Base-by-base conservation (phyloP, 306 rosid species). In the Vigna reflexopilosa region DNA sequence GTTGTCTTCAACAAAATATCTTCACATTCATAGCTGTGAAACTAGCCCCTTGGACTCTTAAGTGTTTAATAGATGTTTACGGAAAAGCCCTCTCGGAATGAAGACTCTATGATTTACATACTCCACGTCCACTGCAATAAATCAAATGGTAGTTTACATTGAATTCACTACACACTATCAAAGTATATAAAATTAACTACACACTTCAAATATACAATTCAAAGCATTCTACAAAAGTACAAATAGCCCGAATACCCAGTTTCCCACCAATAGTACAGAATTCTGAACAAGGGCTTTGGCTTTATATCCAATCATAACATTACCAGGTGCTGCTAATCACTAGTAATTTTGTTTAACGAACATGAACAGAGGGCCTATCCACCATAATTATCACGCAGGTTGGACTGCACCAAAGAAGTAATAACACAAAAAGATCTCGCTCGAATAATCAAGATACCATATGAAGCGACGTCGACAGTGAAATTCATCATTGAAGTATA, bases 361-460 rank as follows among this genome's bases (percentile, higher is more conserved):
- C 59, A 44, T 4, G 50, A 24, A 50, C 51, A 50, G 4, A 7
- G 16, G 1, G 30, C 32, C 51, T 9, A 47, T 51, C 64, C 67
- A 61, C 65, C 34, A 50, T 51, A 78, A 62, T 22, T 30, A 75
- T 30, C 66, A 80, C 52, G 7, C 19, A 19, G 44, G 57, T 8
- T 42, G 55, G 9, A 47, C 50, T 12, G 49, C 51, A 11, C 32
- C 52, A 38, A 72, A 6, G 16, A 67, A 47, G 49, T 55, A 19
- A n/a, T 32, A 75, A 44, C 52, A 12, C 44, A 6, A 30, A 77
- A 61, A 17, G 45, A 55, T 30, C 36, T 24, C 48, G 58, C 22
- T 45, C 15, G 70, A 78, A 58, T 70, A 44, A 59, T 24, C 54
- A 63, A 51, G 30, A 76, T 82, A 56, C 81, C 80, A 73, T 73